Base-by-base conservation (phyloP, 2,329 filamentous ascomycete species). In the Claviceps pazoutovae region DNA sequence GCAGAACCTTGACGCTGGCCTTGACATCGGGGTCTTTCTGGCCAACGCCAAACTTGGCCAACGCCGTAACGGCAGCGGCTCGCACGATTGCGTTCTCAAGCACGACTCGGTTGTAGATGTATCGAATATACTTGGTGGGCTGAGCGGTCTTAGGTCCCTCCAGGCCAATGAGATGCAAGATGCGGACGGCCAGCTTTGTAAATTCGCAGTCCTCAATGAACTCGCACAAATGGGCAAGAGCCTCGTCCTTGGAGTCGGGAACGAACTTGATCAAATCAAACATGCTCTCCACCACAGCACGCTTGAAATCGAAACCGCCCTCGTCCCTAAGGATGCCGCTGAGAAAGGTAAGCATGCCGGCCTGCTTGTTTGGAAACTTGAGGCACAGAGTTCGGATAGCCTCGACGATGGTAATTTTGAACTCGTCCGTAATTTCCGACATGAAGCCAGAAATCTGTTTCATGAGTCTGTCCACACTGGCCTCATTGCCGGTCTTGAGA, bases 161-260 rank as follows among this genome's bases (percentile, higher is more conserved):
- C 30, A 91, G 78, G 61, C 93, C 93, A 44, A 98, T 83, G 19
- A 98, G 79, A 68, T 98, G 91, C 51, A 98, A 74, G 60, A 98
- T 94, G 54, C 93, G 84, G 47, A 98, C 91, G 34, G 93, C 91
- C 56, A 98, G 77, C 72, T 98, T 98, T 30, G 93, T 96, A 68
- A 97, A 98, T 66, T 98, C 93, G 72, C 93, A 98, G 67, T 98
- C 93, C 70, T 98, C 93, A 58, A 98, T 98, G 66, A 98, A 98
- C 66, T 98, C 93, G 72, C 93, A 97, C 21, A 98, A 80, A 64
- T 97, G 93, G 14, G 91, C 88, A 48, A 98, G 80, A 17, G 93
- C 91, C 58, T 84, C 80, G 62, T 84, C 81, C 68, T 83, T 84
- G 52, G 80, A 82, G 54, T 96, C 93, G 1, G 93, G 93, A 3